These are phyloP conservation scores for Dalbergia cultrata DNA, from an alignment of 306 rosid species.

Conservation along the genomic window DNA sequence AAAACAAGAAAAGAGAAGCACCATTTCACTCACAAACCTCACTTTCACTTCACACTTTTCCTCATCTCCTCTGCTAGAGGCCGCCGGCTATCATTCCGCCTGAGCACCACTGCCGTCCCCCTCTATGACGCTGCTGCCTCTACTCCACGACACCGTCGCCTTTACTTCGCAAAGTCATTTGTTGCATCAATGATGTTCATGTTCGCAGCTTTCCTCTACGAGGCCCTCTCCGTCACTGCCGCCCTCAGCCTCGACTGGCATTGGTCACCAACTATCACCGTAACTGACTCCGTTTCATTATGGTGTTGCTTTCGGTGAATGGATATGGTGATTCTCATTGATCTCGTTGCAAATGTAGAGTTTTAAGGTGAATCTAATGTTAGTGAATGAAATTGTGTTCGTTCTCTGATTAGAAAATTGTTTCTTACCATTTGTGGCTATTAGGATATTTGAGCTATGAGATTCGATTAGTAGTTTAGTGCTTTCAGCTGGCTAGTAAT, in stretches of 20 bases:
- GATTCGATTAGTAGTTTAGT: too few relatives aligned
- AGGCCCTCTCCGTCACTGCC: conserved; percentile 85
- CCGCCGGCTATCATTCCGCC: too few relatives aligned
- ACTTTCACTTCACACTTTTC: too few relatives aligned
- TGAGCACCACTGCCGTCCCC: conserved; percentile 72
- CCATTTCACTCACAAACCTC: too few relatives aligned
- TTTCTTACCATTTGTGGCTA: not conserved
- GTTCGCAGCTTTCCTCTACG: conserved; percentile 80
- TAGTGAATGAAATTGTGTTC: not conserved
- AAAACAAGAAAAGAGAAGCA: too few relatives aligned
- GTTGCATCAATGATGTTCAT: conserved; percentile 80
- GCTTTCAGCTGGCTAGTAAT: not conserved
- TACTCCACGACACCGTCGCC: too few relatives aligned
- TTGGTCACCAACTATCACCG: conserved; percentile 50
- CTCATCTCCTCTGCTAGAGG: too few relatives aligned
- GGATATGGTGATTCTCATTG: not conserved
- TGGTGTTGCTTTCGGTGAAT: not conserved
- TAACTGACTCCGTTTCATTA: not conserved
- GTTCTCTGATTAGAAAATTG: not conserved
- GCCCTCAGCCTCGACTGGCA: conserved; percentile 98
- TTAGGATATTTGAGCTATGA: conserved; percentile 4
- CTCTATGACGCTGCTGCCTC: conserved; percentile 77
- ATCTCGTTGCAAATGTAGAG: conserved; percentile 33
- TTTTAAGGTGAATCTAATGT: not conserved
- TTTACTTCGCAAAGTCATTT: conserved; percentile 74